Base-by-base conservation (phyloP, 768 basidiomycete species). In the Lyophyllum semitale region DNA sequence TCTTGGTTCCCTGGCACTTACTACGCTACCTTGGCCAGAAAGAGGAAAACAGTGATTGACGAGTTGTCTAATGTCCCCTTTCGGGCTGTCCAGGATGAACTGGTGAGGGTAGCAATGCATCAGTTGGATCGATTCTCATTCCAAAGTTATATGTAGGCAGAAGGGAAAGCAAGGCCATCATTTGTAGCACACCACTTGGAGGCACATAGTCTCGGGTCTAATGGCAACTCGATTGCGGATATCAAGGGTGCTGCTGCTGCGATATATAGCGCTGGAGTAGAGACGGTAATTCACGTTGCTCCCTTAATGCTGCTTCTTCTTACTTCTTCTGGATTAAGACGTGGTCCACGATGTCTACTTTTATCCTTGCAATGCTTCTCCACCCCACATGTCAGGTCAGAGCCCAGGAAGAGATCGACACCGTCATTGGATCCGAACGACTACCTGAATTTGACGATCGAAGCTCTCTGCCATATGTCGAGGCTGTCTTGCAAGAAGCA, bases 291-390 rank as follows among this genome's bases (percentile, higher is more conserved):
- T n/a, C n/a, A n/a, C n/a, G n/a, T n/a, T n/a, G n/a, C n/a, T n/a
- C n/a, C n/a, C n/a, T n/a, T n/a, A n/a, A n/a, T n/a, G n/a, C n/a
- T n/a, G n/a, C n/a, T n/a, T n/a, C n/a, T n/a, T n/a, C n/a, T n/a
- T n/a, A n/a, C n/a, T n/a, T n/a, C 6, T 33, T 38, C 51, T 29
- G 53, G n/a, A 2, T 20, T 3, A 20, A 75, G 73, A 74, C 71
- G 0, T 68, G 63, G 26, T 65, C 71, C 4, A 57, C n/a, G n/a
- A n/a, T n/a, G n/a, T n/a, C n/a, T n/a, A n/a, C n/a, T n/a, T n/a
- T n/a, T n/a, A n/a, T n/a, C 69, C 65, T 77, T 15, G 71, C 73
- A 4, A 76, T 80, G 74, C 64, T 72, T 12, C 53, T 68, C 6
- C 58, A 75, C 57, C 78, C 77, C 0, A 66, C 71, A 15, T 63